Base-by-base conservation (phyloP, 306 rosid species). In the Bauhinia variegata region DNA sequence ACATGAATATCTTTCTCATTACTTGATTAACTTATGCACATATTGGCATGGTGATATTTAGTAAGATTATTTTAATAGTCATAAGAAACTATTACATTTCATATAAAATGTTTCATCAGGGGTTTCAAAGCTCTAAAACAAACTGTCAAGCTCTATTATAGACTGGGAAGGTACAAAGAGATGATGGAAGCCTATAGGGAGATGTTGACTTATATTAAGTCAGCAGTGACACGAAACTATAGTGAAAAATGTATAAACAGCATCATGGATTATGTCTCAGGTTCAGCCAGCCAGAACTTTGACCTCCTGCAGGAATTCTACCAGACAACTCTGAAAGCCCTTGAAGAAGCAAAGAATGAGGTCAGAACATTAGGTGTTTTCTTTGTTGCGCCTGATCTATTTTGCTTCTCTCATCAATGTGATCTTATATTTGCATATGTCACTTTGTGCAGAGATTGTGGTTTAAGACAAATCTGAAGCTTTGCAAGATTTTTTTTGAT, bases 271-370 rank as follows among this genome's bases (percentile, higher is more conserved):
- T 93, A 84, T 70, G 97, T 93, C 32, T 93, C 99, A 30, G 97
- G 99, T 30, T 93, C 99, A 69, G 97, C 99, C 28, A 88, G 97
- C 80, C 97, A 90, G 85, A 89, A 88, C 76, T 88, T 86, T 54
- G 82, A 88, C 60, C 97, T 93, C 65, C 80, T 93, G 80, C 97
- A 87, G 77, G 99, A 93, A 68, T 93, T 93, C 74, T 90, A 93
- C 77, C 96, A 93, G 78, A 93, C 97, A 47, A 93, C 99, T 75
- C 77, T 93, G 67, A 83, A 85, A 71, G 95, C 96, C 50, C 97
- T 93, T 75, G 99, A 93, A 84, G 99, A 93, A 80, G 99, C 99
- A 68, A 93, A 88, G 78, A 93, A 93, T 50, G 99, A 89, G 96
- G 99, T 93, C 33, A 48, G 76, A 58, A 43, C 68, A 60, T 57